Evolutionary conservation across 1,139 yeast species (phyloP), one percentile per base, ranked within the genome.

Genomic region (Scheffersomyces lignicola): DNA sequence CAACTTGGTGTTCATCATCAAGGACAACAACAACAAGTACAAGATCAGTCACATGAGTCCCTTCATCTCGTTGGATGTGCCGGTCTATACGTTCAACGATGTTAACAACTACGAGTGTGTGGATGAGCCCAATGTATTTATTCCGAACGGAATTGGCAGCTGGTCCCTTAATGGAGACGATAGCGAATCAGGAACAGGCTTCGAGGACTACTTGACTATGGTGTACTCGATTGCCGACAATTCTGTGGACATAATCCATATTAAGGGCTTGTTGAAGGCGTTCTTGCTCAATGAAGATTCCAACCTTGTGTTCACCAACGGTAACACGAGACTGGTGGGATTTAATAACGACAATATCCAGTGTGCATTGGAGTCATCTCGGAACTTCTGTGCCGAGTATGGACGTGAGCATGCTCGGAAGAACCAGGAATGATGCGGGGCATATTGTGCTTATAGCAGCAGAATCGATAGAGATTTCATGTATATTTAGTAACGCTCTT

Each of bases 81-180:
- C 58, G 13, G 29, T 26, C 5, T 5, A n/a, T 7, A 4, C 29
- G n/a, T 26, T 26, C 20, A 4, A 5, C 11, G 20, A 51, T 28
- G 39, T 47, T 6, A 59, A 60, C 3, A 35, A 47, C 7, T 46
- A 49, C 4, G 34, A 58, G 5, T 64, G 69, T 41, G 40, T 29
- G 7, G 60, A 33, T 3, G 58, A 49, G 29, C 58, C 56, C 20
- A 62, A 60, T 38, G 58, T 57, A 10, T 46, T 65, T 23, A 58
- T 65, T 27, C 71, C 72, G 2, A 65, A 64, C 43, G 69, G 69
- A 4, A 50, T 65, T 14, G 53, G 65, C 3, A 37, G 40, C 5
- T 62, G 69, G 68, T 40, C 39, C 4, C 38, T 51, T 3, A 41
- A 34, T 16, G 29, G 31, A 9, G 37, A 37, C 9, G 41, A 45